Evolutionary conservation across 2,329 filamentous ascomycete genomes (phyloP), one percentile per base, ranked within the genome.

Genomic region (Colletotrichum filicis): DNA sequence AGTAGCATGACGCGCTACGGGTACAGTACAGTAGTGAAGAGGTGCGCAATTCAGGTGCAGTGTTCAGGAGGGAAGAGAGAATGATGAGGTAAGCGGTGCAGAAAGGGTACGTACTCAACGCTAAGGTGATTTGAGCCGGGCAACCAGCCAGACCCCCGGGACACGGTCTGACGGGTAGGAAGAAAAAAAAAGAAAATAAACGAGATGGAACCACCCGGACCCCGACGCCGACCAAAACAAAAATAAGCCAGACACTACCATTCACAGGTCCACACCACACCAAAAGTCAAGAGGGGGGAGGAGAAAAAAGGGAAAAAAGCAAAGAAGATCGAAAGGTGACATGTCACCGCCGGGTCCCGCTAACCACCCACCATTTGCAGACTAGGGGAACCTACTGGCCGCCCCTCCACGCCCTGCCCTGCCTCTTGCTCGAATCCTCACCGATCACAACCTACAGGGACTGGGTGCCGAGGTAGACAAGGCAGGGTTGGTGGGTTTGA

Each of bases 1-100:
- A 7, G 66, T 66, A 65, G 65, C 55, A 73, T 73, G 70, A 69
- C 55, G 70, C 70, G 60, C 70, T 65, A 69, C 7, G 5, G 14
- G 37, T 42, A 42, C 14, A 7, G 37, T 16, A 16, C 14, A 7
- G 37, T 16, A 16, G 14, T 14, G 30, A 32, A n/a, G 37, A 2
- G 32, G 24, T 37, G 24, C 28, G 30, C 42, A 11, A 4, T n/a
- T 19, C 14, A 37, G 35, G n/a, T 32, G 55, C 30, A 58, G 46
- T 3, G 16, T 28, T 4, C 49, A 4, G 6, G 14, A 46, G 14
- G 12, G 42, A 62, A 52, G 2, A 16, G 42, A 22, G 24, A 26
- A 24, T 12, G 7, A n/a, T 49, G 42, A 49, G 42, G 42, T 49
- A 49, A 55, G 52, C 22, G 14, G 22, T 55, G 52, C 26, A 24